phyloP scores from a whole-genome alignment of 768 basidiomycete genomes.

The Phlegmacium glaucopus region DNA sequence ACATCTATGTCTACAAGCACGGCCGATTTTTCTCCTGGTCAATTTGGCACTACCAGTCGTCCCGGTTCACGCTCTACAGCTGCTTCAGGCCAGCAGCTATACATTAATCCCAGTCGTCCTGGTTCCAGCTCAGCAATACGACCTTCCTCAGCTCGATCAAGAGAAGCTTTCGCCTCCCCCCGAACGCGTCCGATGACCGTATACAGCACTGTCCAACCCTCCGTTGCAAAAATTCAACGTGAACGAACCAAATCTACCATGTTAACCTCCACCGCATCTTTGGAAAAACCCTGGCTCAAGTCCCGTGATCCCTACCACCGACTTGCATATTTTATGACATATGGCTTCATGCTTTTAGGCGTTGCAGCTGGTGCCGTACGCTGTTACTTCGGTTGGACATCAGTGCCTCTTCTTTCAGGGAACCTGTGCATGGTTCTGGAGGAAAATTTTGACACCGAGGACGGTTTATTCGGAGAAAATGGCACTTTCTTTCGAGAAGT shows the following conservation, averaged over 20 bases:
- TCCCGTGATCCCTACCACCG: slow-evolving; percentile 53
- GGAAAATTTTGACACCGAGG: slow-evolving; percentile 67
- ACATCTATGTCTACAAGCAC: slow-evolving; percentile 39
- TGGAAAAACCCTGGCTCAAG: slow-evolving; percentile 65
- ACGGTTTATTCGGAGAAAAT: slow-evolving; percentile 56
- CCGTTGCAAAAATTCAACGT: slow-evolving; percentile 34
- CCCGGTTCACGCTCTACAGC: slow-evolving; percentile 13
- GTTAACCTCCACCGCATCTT: slow-evolving; percentile 28
- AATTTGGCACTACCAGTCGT: slow-evolving; percentile 30
- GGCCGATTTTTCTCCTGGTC: slow-evolving; percentile 39
- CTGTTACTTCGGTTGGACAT: slow-evolving; percentile 55
- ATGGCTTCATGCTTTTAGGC: slow-evolving; percentile 55
- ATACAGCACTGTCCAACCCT: slow-evolving; percentile 44
- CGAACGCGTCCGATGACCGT: slow-evolving; percentile 55
- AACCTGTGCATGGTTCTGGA: slow-evolving; percentile 69
- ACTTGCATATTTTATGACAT: slow-evolving; percentile 63
- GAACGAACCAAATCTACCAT: slow-evolving; percentile 51
- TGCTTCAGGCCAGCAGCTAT: too few species aligned
- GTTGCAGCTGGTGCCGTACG: slow-evolving; percentile 47
- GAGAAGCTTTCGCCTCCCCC: slow-evolving; percentile 59
- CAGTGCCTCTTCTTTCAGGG: slow-evolving; percentile 41
- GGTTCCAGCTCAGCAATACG: slow-evolving; percentile 18
- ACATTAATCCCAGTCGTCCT: too few species aligned
- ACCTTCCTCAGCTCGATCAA: slow-evolving; percentile 36
- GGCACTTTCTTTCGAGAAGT: slow-evolving; percentile 76